phyloP scores from a whole-genome alignment of 768 basidiomycete species.

The Mrakia frigida region DNA sequence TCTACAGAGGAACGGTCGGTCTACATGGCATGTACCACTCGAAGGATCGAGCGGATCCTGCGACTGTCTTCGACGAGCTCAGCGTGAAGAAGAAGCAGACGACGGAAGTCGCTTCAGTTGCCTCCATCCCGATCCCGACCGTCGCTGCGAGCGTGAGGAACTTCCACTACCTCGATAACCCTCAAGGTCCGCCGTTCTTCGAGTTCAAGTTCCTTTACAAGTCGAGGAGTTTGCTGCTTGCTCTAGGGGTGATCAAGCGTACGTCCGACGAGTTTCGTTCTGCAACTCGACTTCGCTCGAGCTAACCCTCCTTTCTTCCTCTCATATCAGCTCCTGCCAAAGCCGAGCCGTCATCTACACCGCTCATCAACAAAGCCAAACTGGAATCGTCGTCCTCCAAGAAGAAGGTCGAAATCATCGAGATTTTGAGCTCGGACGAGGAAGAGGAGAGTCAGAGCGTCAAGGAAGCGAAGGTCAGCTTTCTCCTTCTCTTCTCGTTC shows the following conservation, averaged over 20 bases:
- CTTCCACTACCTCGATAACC: background rate
- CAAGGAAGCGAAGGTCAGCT: background rate
- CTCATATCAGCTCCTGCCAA: background rate
- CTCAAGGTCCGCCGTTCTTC: background rate
- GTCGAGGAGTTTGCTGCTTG: background rate
- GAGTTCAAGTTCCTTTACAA: background rate
- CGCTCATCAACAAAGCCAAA: background rate
- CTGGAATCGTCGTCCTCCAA: background rate
- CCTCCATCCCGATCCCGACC: background rate
- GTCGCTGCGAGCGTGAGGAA: background rate
- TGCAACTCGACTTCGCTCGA: no score
- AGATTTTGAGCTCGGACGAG: background rate
- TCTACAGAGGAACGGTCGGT: background rate
- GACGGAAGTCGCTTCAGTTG: background rate
- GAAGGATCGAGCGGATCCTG: background rate
- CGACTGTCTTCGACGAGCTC: background rate
- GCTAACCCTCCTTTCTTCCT: background rate
- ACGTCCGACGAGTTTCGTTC: background rate
- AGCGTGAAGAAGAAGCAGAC: background rate
- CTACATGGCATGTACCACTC: background rate
- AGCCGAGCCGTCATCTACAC: background rate
- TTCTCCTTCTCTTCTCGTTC: background rate
- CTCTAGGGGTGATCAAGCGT: background rate
- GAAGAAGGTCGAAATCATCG: background rate
- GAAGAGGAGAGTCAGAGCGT: background rate